Evolutionary conservation across 2,329 filamentous ascomycete species (phyloP).

Genomic region (Chrysoporthe deuterocubensis): DNA sequence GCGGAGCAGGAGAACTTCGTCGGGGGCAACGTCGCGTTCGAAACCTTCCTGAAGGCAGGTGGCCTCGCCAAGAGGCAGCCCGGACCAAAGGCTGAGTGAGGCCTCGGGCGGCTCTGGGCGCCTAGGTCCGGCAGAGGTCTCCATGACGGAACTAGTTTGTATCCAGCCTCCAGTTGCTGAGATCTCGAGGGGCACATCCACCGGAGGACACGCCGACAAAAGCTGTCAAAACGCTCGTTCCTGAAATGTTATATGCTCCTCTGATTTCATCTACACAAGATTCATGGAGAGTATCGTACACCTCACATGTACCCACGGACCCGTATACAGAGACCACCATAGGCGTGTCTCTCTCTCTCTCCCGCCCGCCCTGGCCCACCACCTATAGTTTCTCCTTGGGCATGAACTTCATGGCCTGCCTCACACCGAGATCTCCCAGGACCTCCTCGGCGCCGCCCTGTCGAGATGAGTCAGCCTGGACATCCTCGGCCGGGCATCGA

Average conservation of each 20-base stretch:
- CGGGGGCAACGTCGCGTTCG: background rate
- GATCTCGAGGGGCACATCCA: no score
- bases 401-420: conserved; percentile 83
- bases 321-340: no score
- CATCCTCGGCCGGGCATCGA: background rate
- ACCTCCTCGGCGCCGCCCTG: conserved; percentile 81
- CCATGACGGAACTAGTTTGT: no score
- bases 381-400: conserved; percentile 78
- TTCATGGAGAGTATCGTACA: background rate
- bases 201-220: no score
- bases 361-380: background rate
- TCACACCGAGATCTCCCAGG: conserved; percentile 77
- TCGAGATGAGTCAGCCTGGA: background rate
- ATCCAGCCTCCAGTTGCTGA: no score
- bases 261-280: background rate
- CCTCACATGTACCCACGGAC: background rate
- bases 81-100: no score
- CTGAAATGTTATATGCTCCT: background rate
- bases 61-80: background rate
- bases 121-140: background rate
- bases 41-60: background rate
- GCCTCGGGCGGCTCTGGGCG: background rate
- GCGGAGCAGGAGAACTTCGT: background rate
- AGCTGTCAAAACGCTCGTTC: no score
- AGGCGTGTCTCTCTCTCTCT: no score